phyloP scores from a whole-genome alignment of 139 green algal genomes.

The Trebouxia sp. region DNA sequence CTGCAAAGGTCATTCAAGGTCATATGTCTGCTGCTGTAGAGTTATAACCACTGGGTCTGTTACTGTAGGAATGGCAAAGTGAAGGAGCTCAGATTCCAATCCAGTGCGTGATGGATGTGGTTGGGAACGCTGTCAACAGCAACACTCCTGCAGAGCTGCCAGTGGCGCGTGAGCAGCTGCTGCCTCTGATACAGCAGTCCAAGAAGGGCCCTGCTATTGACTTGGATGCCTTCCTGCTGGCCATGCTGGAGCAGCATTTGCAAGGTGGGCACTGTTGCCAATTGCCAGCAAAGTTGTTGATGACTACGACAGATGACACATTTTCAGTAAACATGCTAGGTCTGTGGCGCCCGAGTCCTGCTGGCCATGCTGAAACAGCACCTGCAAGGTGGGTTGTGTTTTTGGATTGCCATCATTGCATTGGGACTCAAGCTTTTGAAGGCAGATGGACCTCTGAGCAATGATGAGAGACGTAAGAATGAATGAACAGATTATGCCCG shows the following conservation, averaged over 20 bases:
- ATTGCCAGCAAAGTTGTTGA: neutral
- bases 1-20: neutral
- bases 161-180: conserved; percentile 34
- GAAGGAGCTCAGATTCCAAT: conserved; percentile 49
- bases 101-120: conserved; percentile 50
- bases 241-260: conserved; percentile 53
- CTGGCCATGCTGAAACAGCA: too few relatives aligned
- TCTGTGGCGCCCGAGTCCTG: too few relatives aligned
- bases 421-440: too few relatives aligned
- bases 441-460: too few relatives aligned
- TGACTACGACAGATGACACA: neutral
- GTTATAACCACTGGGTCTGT: neutral
- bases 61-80: conserved; percentile 45
- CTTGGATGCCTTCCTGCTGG: conserved; percentile 62
- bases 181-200: conserved; percentile 42
- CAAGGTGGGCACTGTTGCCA: conserved; percentile 28
- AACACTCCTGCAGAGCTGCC: conserved; percentile 44
- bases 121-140: conserved; percentile 65
- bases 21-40: neutral
- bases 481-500: too few relatives aligned
- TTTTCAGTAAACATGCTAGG: neutral
- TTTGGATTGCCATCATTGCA: too few relatives aligned
- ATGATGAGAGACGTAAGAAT: too few relatives aligned
- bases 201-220: conserved; percentile 47
- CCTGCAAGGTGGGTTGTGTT: too few relatives aligned